Conservation (phyloP, 306 rosid species). For the Cicer pinnatifidum region DNA sequence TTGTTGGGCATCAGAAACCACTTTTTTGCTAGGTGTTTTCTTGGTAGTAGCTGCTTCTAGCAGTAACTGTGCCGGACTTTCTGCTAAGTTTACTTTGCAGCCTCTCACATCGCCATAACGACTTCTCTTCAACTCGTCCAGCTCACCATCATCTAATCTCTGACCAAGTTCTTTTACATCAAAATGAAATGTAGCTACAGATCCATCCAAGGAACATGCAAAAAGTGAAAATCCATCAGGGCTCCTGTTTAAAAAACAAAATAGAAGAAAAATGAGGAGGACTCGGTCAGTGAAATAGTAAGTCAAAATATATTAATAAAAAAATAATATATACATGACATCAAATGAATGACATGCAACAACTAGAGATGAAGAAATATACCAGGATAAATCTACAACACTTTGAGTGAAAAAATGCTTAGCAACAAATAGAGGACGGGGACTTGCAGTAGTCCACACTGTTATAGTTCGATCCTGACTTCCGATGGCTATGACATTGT, state of each 20-base stretch:
- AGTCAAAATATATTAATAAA: constrained; percentile 18
- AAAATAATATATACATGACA: constrained; percentile 2
- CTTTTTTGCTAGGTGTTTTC: constrained; percentile 72
- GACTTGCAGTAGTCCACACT: constrained; percentile 98
- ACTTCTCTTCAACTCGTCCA: constrained; percentile 85
- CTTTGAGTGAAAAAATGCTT: constrained; percentile 96
- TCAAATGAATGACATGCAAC: constrained; percentile 5
- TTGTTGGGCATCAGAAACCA: constrained; percentile 64
- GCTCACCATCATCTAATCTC: constrained; percentile 75
- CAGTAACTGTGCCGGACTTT: constrained; percentile 93
- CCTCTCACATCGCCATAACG: constrained; percentile 96
- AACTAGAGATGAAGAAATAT: constrained; percentile 40
- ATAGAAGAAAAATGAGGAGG: constrained; percentile 12
- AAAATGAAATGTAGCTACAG: constrained; percentile 88
- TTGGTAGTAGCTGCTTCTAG: constrained; percentile 89
- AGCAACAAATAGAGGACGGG: constrained; percentile 98
- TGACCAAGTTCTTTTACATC: constrained; percentile 90
- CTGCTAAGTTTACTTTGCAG: constrained; percentile 84
- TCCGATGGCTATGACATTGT: constrained; percentile 96
- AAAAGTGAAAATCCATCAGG: constrained; percentile 96
- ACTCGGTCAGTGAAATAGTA: constrained; percentile 20
- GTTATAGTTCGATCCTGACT: constrained; percentile 98
- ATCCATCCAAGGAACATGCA: constrained; percentile 98
- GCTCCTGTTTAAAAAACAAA: constrained; percentile 73
- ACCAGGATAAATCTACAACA: constrained; percentile 99